Conservation (phyloP, 2,329 filamentous ascomycete species). For the Raffaelea arxii region DNA sequence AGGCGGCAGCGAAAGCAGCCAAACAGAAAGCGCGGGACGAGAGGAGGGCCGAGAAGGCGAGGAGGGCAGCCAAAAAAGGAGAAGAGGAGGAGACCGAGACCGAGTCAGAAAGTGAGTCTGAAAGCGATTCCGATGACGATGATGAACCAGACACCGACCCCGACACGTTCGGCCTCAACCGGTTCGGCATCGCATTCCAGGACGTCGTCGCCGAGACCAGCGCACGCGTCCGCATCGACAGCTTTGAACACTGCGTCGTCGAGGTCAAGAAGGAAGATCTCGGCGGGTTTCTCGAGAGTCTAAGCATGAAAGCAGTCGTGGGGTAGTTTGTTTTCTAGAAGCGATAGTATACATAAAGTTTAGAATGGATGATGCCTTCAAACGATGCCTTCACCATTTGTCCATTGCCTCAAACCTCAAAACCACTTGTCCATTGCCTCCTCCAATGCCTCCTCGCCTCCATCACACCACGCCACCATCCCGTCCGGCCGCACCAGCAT, state of each 20-base stretch:
- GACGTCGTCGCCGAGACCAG: slow-evolving; percentile 89
- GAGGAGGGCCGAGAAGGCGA: slow-evolving; percentile 41
- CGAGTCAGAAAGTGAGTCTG: slow-evolving; percentile 36
- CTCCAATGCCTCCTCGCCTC: not conserved
- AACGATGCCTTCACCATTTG: too few relatives aligned
- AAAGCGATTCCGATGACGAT: slow-evolving; percentile 34
- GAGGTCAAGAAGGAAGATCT: slow-evolving; percentile 97
- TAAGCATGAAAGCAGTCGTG: slow-evolving; percentile 85
- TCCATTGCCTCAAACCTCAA: too few relatives aligned
- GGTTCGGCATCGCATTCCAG: slow-evolving; percentile 91
- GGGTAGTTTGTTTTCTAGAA: too few relatives aligned
- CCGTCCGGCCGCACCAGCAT: slow-evolving; percentile 6
- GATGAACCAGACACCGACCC: slow-evolving; percentile 34
- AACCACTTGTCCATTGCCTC: not conserved
- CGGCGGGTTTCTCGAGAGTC: slow-evolving; percentile 75
- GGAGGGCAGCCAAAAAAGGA: slow-evolving; percentile 43
- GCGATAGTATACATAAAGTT: too few relatives aligned
- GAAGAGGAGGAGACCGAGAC: slow-evolving; percentile 13
- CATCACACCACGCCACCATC: slow-evolving; percentile 5
- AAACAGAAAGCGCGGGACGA: slow-evolving; percentile 56
- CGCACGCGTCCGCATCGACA: slow-evolving; percentile 82
- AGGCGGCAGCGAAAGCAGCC: slow-evolving; percentile 50
- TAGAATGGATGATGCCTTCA: too few relatives aligned
- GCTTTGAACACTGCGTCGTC: slow-evolving; percentile 94
- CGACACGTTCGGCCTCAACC: slow-evolving; percentile 59